phyloP scores from a whole-genome alignment of 202 grass and related monocot species.

The Alloteropsis angusta region DNA sequence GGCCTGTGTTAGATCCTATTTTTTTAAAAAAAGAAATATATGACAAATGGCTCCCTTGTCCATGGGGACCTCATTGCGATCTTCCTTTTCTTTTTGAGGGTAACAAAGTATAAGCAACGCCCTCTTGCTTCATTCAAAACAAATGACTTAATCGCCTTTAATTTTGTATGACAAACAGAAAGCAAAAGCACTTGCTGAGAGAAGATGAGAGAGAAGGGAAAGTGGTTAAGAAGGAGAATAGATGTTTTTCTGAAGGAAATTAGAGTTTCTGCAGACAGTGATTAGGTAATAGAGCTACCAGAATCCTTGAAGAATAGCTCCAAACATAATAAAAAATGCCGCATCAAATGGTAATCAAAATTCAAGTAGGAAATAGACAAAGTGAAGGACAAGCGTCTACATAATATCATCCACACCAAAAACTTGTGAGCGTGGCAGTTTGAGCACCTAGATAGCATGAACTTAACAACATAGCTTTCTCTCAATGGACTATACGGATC shows the following conservation, averaged over 20 bases:
- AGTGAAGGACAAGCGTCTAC: neutral
- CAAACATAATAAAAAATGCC: neutral
- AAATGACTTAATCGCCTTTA: neutral
- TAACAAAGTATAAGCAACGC: neutral
- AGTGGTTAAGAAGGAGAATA: neutral
- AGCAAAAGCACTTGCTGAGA: neutral
- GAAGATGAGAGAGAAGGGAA: neutral
- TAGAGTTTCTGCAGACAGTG: no score
- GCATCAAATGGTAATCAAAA: neutral
- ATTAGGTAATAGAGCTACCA: no score
- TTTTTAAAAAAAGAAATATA: no score
- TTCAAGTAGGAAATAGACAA: neutral
- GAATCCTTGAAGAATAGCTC: neutral
- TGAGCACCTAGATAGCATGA: slow-evolving; percentile 23
- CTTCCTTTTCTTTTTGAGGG: neutral
- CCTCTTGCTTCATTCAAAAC: neutral
- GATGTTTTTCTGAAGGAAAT: neutral
- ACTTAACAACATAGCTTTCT: neutral
- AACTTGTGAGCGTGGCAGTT: slow-evolving; percentile 21
- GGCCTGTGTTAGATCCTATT: no score
- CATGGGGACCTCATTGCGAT: neutral
- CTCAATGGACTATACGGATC: neutral
- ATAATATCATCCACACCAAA: neutral
- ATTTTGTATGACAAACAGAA: neutral
- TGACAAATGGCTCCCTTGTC: neutral